Base-by-base conservation (phyloP, 2,329 filamentous ascomycete genomes). In the Exophiala spinifera region DNA sequence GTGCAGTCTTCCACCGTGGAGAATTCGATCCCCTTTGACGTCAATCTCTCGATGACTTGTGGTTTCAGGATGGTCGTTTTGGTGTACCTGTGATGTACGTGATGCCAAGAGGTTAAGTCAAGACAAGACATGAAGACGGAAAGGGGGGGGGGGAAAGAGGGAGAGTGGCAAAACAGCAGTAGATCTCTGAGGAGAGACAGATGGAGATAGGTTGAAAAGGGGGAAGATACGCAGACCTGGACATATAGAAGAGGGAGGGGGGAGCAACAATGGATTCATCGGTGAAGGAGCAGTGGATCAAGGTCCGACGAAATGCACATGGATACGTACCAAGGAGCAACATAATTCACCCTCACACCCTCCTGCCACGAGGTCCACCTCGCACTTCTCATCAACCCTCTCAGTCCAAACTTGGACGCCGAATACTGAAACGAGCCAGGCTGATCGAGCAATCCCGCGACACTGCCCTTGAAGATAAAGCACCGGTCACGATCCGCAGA, bases 311-410 rank as follows among this genome's bases (percentile, higher is more conserved):
- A n/a, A n/a, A n/a, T n/a, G n/a, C n/a, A n/a, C n/a, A n/a, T n/a
- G n/a, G n/a, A n/a, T n/a, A n/a, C 40, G 4, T 46, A 39, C 70
- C 69, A 72, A 2, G 71, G 70, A 2, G 67, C 67, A 25, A 72
- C 68, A 15, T 69, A 49, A 49, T 72, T 72, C 2, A 73, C 64
- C 0, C 71, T 64, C 49, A 65, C 68, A 1, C 69, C 67, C 46
- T 78, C 72, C 53, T 72, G 68, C 19, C 19, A 63, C 20, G 68
- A 61, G 6, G 47, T 52, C 2, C 69, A 66, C 3, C 52, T 20
- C 65, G 72, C 51, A 10, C 66, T 64, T 54, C 68, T 67, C 67
- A 73, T 71, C 20, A 74, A 65, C 1, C 69, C 69, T 42, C 70
- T 61, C 51, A 68, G 63, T 1, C 63, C 69, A 61, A 67, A 72